Base-by-base conservation (phyloP, 768 basidiomycete genomes). In the Hysterangium stoloniferum region DNA sequence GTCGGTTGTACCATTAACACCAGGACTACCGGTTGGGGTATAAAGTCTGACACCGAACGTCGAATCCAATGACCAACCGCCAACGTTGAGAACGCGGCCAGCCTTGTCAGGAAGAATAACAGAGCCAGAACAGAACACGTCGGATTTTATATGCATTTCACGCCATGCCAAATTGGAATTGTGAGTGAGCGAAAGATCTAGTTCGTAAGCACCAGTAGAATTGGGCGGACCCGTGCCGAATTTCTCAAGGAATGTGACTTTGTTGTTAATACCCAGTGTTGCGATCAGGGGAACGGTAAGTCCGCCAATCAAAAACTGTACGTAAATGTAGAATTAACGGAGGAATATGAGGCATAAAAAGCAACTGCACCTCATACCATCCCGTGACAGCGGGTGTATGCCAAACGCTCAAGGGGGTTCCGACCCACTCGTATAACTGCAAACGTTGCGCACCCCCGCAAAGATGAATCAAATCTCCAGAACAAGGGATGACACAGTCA, bases 191-290 rank as follows among this genome's bases (percentile, higher is more conserved):
- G 72, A 79, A 34, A 80, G 62, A 58, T 88, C 86, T 22, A 90
- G 69, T 56, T 90, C 87, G 55, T 86, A 88, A 1, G 84, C 85
- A 7, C 85, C 86, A 13, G 87, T 86, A 4, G 81, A 73, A 62
- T 86, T 86, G 3, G 60, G 52, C 50, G 70, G 79, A 31, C 77
- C 76, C 22, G 85, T 86, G 7, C 84, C 83, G 3, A 48, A 66
- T 62, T 89, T 90, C 64, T 90, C 86, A 6, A 90, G 68, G 68
- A 89, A 85, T 1, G 80, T 76, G 42, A 89, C 80, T 60, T 89
- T 90, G 70, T 84, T 80, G 68, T 89, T 89, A 64, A 84, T 71
- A 1, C 86, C 85, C 28, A 90, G 68, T 0, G 86, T 88, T 3
- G 83, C 79, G 32, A 87, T 76, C 52, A 88, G 68, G 3, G 86